Base-by-base conservation (phyloP, 352 stramenopile genomes). In the Phytophthora pisi region DNA sequence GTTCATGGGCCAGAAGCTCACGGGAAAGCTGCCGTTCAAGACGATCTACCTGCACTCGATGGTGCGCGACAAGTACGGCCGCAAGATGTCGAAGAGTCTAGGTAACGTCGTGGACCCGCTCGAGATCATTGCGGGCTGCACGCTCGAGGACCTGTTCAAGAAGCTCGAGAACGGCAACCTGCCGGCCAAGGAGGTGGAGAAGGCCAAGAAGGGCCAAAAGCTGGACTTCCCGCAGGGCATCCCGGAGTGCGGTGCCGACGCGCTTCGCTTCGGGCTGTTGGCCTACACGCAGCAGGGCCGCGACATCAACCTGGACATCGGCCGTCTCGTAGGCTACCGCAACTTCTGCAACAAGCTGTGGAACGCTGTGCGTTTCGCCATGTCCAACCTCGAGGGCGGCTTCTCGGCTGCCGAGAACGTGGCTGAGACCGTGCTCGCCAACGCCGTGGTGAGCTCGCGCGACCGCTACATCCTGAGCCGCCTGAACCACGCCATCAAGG, bases 271-370 rank as follows among this genome's bases (percentile, higher is more conserved):
- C 65, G 98, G 97, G 59, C 84, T 99, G 15, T 78, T 99, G 36
- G 91, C 97, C 15, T 99, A 99, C 81, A 93, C 86, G 40, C 85
- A 93, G 59, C 89, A 96, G 69, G 89, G 89, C 66, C 92, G 97
- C 46, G 97, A 99, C 80, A 98, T 99, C 66, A 99, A 99, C 78
- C 77, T 99, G 57, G 98, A 99, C 81, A 99, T 99, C 72, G 98
- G 99, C 59, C 92, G 97, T 61, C 88, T 99, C 18, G 97, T 99
- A 46, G 96, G 95, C 28, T 99, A 99, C 81, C 92, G 98, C 59
- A 98, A 99, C 78, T 99, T 99, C 77, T 99, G 98, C 71, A 99
- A 99, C 90, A 99, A 99, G 80, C 86, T 99, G 26, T 99, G 98
- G 98, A 99, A 99, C 77, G 98, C 97, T 6, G 98, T 97, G 54